These are phyloP conservation scores for Venturia effusa DNA, from an alignment of 2,329 filamentous ascomycete species.

Conservation along the genomic window DNA sequence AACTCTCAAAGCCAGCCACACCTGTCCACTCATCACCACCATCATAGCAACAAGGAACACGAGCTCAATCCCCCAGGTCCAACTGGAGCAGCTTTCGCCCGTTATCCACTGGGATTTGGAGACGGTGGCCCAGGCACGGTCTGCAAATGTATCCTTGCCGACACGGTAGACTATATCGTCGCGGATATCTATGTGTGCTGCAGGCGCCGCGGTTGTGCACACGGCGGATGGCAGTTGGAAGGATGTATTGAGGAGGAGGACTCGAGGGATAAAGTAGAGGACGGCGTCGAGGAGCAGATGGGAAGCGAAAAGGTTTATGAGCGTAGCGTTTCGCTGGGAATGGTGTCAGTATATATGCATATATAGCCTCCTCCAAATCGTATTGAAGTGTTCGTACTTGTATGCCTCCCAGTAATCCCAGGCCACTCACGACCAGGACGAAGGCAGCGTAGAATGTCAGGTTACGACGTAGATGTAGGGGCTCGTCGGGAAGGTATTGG, in stretches of 20 bases:
- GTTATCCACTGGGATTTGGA: neutral
- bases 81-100: neutral
- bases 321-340: conserved; percentile 14
- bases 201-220: neutral
- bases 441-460: conserved; percentile 30
- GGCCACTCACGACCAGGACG: conserved; percentile 27
- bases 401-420: conserved; percentile 33
- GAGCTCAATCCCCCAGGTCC: conserved; percentile 3
- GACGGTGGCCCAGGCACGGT: neutral
- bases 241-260: conserved; percentile 14
- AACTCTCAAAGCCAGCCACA: conserved; percentile 4
- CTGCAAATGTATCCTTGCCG: neutral
- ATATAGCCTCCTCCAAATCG: neutral
- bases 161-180: conserved; percentile 7
- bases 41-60: neutral
- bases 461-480: conserved; percentile 21
- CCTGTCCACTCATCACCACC: conserved; percentile 4
- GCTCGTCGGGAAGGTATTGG: conserved; percentile 21
- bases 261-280: conserved; percentile 16
- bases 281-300: conserved; percentile 20
- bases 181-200: neutral
- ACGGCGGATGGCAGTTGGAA: conserved; percentile 11
- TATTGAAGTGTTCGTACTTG: conserved; percentile 23
- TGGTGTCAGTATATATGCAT: too few relatives aligned
- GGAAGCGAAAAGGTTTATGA: conserved; percentile 16